A percentile compares a stretch with the other conserved stretches of the same genome.
These are phyloP conservation scores for Nannochloris sp. DNA, from an alignment of 139 green algal genomes.

Conservation along the genomic window DNA sequence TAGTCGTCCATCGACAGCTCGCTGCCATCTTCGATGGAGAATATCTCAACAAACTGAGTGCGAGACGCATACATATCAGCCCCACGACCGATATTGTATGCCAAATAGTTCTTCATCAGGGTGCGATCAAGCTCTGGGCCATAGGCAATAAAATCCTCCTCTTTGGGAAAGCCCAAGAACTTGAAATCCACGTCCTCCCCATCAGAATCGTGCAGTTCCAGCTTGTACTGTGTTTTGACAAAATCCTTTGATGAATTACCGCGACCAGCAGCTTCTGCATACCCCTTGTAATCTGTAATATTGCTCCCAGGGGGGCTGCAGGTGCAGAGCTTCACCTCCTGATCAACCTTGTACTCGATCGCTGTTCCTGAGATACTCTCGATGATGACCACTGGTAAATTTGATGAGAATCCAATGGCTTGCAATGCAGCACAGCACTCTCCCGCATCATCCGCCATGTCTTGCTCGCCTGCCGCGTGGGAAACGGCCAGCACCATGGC, in stretches of 20 bases:
- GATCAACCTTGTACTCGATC: constrained; percentile 15
- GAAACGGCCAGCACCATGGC: too few species aligned
- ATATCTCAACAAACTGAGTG: constrained; percentile 36
- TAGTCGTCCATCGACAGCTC: constrained; percentile 15
- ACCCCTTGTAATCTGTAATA: constrained; percentile 21
- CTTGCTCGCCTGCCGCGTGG: too few species aligned
- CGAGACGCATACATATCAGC: constrained; percentile 32
- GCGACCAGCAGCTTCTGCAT: constrained; percentile 6
- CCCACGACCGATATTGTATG: constrained; percentile 28
- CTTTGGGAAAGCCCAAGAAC: constrained; percentile 37
- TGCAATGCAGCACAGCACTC: constrained; percentile 16
- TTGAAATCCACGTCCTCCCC: constrained; percentile 8
- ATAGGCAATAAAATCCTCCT: constrained; percentile 44
- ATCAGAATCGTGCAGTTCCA: constrained; percentile 15
- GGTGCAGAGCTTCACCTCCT: constrained; percentile 20
- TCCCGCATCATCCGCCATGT: too few species aligned
- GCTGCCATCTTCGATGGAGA: constrained; percentile 21
- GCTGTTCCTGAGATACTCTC: constrained; percentile 20
- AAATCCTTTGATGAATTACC: constrained; percentile 18
- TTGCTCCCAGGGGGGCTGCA: constrained; percentile 11
- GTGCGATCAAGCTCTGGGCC: constrained; percentile 36
- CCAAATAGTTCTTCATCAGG: constrained; percentile 37
- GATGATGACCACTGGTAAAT: constrained; percentile 39
- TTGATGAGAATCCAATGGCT: constrained; percentile 18
- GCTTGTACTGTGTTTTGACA: constrained; percentile 32